Conservation (phyloP, 192 early-diverging fungal genomes). For the Phycomyces nitens region DNA sequence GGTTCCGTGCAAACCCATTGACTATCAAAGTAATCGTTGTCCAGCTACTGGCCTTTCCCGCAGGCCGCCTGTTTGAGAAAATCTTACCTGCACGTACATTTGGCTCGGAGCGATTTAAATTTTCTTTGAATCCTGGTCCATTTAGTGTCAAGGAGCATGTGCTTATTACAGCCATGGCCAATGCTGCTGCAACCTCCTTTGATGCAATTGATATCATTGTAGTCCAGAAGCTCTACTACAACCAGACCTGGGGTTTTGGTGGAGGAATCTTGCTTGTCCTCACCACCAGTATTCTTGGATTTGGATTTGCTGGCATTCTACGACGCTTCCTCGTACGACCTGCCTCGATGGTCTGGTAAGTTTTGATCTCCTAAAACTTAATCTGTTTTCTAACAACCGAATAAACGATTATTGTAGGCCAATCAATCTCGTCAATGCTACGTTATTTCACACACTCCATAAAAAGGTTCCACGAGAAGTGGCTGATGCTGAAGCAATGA, state of each 20-base stretch:
- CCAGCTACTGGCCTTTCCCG: constrained; percentile 70
- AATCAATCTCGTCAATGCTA: constrained; percentile 51
- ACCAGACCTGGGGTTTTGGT: constrained; percentile 61
- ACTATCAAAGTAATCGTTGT: constrained; percentile 67
- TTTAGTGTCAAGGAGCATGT: constrained; percentile 91
- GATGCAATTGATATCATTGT: constrained; percentile 77
- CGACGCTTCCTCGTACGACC: constrained; percentile 44
- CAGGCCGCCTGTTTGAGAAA: constrained; percentile 62
- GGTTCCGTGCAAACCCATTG: constrained; percentile 82
- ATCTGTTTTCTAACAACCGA: background rate
- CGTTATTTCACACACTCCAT: constrained; percentile 46
- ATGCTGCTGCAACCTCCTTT: constrained; percentile 62
- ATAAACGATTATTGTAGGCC: constrained; percentile 24
- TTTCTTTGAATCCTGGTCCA: constrained; percentile 74
- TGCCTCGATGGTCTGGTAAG: constrained; percentile 35
- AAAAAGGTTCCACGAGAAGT: constrained; percentile 30
- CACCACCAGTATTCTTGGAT: constrained; percentile 56
- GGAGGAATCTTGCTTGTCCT: constrained; percentile 64
- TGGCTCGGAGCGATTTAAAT: constrained; percentile 44
- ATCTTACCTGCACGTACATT: constrained; percentile 55
- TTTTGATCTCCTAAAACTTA: background rate
- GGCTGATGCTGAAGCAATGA: constrained; percentile 20
- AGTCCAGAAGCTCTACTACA: constrained; percentile 65
- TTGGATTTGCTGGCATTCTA: constrained; percentile 39
- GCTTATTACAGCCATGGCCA: constrained; percentile 74